Evolutionary conservation across 345 rosid species (phyloP).

Genomic region (Aurinia saxatilis): DNA sequence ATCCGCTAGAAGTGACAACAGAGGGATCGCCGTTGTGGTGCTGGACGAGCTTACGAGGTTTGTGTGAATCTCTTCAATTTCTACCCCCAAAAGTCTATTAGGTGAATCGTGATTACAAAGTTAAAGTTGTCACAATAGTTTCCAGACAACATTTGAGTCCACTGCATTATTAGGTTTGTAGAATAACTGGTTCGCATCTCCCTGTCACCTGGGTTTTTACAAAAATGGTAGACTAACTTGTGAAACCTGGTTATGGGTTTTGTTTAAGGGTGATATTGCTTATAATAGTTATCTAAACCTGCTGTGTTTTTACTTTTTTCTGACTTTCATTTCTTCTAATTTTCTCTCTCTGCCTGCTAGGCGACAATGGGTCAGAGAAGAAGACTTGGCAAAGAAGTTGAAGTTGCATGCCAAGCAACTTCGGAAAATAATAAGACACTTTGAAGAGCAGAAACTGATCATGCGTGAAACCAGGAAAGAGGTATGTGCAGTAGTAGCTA

Average conservation of each 20-base stretch:
- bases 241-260: constrained; percentile 4
- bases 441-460: constrained; percentile 75
- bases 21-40: constrained; percentile 76
- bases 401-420: constrained; percentile 76
- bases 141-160: background rate
- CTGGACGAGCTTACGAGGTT: constrained; percentile 80
- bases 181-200: background rate
- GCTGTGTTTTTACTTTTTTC: background rate
- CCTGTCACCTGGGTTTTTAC: background rate
- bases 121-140: background rate
- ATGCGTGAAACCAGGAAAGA: constrained; percentile 80
- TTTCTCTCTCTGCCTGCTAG: constrained; percentile 29
- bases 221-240: background rate
- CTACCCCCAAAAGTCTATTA: background rate
- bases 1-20: constrained; percentile 56
- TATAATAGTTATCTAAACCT: background rate
- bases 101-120: background rate
- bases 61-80: background rate
- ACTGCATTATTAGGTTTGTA: background rate
- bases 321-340: background rate
- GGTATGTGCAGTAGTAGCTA: constrained; percentile 33
- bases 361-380: constrained; percentile 94
- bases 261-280: background rate
- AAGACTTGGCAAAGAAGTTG: constrained; percentile 88
- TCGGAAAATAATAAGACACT: constrained; percentile 53